These are phyloP conservation scores for Setomelanomma holmii DNA, from an alignment of 2,329 filamentous ascomycete genomes.

Conservation along the genomic window DNA sequence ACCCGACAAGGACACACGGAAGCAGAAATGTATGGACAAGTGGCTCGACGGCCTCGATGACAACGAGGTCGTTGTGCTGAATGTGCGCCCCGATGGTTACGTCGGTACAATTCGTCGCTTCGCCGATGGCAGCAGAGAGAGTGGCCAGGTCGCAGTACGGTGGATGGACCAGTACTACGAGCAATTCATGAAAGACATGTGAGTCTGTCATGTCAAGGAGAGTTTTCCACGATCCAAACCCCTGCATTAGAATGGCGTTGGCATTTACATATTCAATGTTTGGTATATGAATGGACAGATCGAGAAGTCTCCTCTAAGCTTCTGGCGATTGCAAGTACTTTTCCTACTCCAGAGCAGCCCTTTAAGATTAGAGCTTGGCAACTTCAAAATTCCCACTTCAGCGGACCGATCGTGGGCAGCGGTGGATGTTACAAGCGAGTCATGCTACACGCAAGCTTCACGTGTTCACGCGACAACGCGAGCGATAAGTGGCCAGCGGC, in stretches of 20 bases:
- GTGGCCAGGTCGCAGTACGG: slow-evolving; percentile 42
- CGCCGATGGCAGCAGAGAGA: slow-evolving; percentile 34
- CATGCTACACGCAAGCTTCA: not conserved
- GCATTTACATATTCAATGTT: no score
- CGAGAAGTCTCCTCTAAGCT: no score
- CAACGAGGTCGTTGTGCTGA: slow-evolving; percentile 68
- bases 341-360: no score
- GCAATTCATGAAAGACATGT: slow-evolving; percentile 52
- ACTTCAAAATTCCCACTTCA: no score
- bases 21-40: slow-evolving; percentile 66
- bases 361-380: no score
- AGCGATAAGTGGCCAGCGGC: slow-evolving; percentile 18
- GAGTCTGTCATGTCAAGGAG: no score
- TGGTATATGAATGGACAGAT: no score
- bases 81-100: slow-evolving; percentile 77
- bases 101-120: slow-evolving; percentile 67
- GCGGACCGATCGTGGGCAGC: no score
- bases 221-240: no score
- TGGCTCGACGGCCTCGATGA: slow-evolving; percentile 69
- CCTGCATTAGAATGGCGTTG: no score
- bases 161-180: slow-evolving; percentile 63
- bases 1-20: slow-evolving; percentile 62
- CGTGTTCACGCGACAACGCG: slow-evolving; percentile 18
- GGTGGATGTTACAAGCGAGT: not conserved
- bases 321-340: no score